Evolutionary conservation across 2,329 filamentous ascomycete genomes (phyloP).

Genomic region (Diaporthe vexans): DNA sequence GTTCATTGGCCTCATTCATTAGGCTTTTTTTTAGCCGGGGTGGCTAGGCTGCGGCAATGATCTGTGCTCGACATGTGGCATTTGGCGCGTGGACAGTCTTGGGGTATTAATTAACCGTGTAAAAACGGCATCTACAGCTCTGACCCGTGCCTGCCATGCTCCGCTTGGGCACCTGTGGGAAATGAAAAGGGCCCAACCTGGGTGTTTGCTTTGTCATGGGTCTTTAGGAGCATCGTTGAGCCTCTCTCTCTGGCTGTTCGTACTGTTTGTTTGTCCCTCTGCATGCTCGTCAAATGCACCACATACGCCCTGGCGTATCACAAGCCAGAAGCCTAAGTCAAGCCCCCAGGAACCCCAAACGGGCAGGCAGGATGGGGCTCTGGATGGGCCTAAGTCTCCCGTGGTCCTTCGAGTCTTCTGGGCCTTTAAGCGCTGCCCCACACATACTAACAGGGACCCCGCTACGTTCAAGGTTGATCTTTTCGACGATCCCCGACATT

Average conservation of each 20-base stretch:
- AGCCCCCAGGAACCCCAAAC: background rate
- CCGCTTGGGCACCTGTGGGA: slow-evolving; percentile 40
- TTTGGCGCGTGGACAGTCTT: background rate
- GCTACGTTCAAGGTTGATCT: slow-evolving; percentile 9
- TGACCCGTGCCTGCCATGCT: background rate
- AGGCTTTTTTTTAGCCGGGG: slow-evolving; percentile 11
- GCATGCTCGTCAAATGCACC: background rate
- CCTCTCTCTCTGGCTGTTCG: no score
- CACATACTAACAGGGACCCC: background rate
- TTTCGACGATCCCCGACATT: slow-evolving; percentile 13
- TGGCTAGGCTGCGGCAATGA: slow-evolving; percentile 15
- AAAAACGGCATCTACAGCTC: background rate
- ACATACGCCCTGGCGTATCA: slow-evolving; percentile 6
- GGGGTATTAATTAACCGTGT: background rate
- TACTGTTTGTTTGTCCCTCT: background rate
- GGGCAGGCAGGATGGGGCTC: slow-evolving; percentile 11
- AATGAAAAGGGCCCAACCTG: slow-evolving; percentile 4
- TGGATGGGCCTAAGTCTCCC: background rate
- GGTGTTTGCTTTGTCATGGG: background rate
- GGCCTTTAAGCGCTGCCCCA: slow-evolving; percentile 25
- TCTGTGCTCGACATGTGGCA: slow-evolving; percentile 14
- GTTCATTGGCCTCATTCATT: background rate
- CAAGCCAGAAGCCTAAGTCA: slow-evolving; percentile 8
- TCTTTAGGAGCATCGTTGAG: background rate
- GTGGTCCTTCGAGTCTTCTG: slow-evolving; percentile 4